Evolutionary conservation across 2,329 filamentous ascomycete species (phyloP), one percentile per base, ranked within the genome.

Genomic region (Aspergillus flavus): DNA sequence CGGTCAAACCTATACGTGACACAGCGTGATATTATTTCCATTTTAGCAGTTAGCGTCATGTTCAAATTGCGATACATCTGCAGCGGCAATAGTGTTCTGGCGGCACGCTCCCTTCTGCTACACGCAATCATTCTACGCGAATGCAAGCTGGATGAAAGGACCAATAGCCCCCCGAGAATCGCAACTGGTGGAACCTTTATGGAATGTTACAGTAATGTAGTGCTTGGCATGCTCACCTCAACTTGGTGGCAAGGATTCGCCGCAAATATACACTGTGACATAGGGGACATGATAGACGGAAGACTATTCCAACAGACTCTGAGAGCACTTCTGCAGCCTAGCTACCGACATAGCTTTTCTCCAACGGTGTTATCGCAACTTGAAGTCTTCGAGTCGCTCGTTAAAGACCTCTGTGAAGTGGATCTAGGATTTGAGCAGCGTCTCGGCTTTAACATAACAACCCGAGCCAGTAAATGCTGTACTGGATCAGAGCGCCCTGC

Each of bases 211-310:
- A 73, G 79, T 6, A 67, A 72, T 26, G 72, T 73, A 23, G 77
- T 79, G 14, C 70, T 73, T 32, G 67, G 63, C 43, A 68, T 82
- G 46, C 67, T 86, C 62, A 69, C 70, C 23, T 78, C 75, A 23
- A 62, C 66, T 56, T 70, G 62, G 32, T 85, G 75, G 80, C 69
- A 60, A 57, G 68, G 69, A 14, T 71, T 69, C 48, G 69, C 76
- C 48, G 57, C 60, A 4, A 54, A 68, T 14, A 64, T 62, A 34
- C 34, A 63, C 11, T 82, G 80, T 67, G 84, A 87, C 69, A 70
- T 87, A 6, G 79, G 79, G 19, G 87, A 89, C 70, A 73, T 86
- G 6, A 71, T 88, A 16, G 86, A 89, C 72, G 86, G 86, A 7
- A 79, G 85, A 45, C 69, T 86, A 6, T 79, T 82, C 32, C 45